These are phyloP conservation scores for Aspergillus hortae DNA, from an alignment of 2,329 filamentous ascomycete species.

Conservation along the genomic window DNA sequence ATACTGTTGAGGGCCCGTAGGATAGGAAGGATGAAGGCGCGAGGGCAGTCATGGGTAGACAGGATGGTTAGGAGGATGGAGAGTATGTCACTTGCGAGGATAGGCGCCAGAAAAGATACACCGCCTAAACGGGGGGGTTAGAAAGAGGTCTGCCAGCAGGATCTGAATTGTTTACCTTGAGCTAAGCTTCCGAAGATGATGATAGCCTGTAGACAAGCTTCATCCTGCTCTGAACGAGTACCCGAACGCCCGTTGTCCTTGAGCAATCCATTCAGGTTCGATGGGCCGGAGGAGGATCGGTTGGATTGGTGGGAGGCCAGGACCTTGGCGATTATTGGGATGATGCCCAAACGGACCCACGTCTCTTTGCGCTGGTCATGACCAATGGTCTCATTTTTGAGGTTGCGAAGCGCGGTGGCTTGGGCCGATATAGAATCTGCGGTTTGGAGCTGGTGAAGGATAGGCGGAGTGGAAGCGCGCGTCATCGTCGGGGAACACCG, in stretches of 20 bases:
- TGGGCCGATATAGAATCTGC: slow-evolving; percentile 44
- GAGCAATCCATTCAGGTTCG: slow-evolving; percentile 26
- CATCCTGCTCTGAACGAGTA: slow-evolving; percentile 59
- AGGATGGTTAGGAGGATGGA: slow-evolving; percentile 66
- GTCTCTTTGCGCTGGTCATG: slow-evolving; percentile 82
- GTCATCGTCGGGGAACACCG: slow-evolving; percentile 49
- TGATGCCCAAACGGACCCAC: slow-evolving; percentile 67
- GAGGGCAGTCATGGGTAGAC: slow-evolving; percentile 61
- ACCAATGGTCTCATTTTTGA: slow-evolving; percentile 89
- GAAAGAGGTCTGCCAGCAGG: slow-evolving; percentile 15
- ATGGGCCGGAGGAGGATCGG: slow-evolving; percentile 27
- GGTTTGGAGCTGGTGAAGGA: slow-evolving; percentile 56
- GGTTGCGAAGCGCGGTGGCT: slow-evolving; percentile 59
- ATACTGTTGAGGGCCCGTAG: slow-evolving; percentile 72
- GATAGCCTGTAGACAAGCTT: slow-evolving; percentile 71
- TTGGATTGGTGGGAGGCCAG: slow-evolving; percentile 44
- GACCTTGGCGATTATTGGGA: slow-evolving; percentile 50
- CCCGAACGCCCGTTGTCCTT: slow-evolving; percentile 24
- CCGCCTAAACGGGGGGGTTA: slow-evolving; percentile 57
- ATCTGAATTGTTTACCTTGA: slow-evolving; percentile 56
- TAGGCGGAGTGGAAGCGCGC: slow-evolving; percentile 50
- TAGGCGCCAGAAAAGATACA: slow-evolving; percentile 69
- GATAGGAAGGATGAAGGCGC: slow-evolving; percentile 67
- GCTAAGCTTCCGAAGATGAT: slow-evolving; percentile 83
- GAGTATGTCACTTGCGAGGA: slow-evolving; percentile 67